Conservation (phyloP, 345 rosid species). For the Euphorbia tirucalli region DNA sequence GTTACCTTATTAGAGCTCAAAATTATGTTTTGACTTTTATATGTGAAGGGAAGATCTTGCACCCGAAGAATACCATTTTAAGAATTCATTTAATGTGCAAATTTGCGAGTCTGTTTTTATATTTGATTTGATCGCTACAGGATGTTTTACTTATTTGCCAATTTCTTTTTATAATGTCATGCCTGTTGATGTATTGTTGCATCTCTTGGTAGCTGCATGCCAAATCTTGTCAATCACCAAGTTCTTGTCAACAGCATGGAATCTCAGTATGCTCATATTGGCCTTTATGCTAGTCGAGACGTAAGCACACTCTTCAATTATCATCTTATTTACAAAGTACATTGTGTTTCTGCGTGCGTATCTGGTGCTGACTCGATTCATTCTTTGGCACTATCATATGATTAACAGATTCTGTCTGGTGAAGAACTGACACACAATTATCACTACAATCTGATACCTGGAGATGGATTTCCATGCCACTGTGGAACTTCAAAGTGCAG, state of each 20-base stretch:
- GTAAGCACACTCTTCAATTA: constrained; percentile 48
- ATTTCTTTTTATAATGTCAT: background rate
- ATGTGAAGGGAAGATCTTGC: too few species aligned
- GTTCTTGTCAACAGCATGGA: constrained; percentile 94
- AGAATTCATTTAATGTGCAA: background rate
- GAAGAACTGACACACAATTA: constrained; percentile 82
- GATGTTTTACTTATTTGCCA: background rate
- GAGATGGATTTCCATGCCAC: constrained; percentile 60
- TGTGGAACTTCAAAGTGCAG: constrained; percentile 71
- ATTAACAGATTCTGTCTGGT: constrained; percentile 82
- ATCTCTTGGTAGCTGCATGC: constrained; percentile 59
- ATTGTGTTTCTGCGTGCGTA: background rate
- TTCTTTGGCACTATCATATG: constrained; percentile 6
- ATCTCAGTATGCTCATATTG: constrained; percentile 67
- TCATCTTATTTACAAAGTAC: background rate
- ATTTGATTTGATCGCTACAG: background rate
- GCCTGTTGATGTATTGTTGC: constrained; percentile 11
- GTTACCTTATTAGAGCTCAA: too few species aligned
- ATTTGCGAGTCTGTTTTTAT: background rate
- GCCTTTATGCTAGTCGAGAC: constrained; percentile 81
- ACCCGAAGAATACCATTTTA: background rate
- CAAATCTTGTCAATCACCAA: constrained; percentile 79
- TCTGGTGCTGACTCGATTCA: background rate
- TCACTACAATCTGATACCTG: constrained; percentile 46
- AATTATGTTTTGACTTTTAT: too few species aligned